A percentile compares a stretch with the other conserved stretches of the same genome.
Conservation (phyloP, 2,329 filamentous ascomycete genomes). For the Exophiala viscosa region DNA sequence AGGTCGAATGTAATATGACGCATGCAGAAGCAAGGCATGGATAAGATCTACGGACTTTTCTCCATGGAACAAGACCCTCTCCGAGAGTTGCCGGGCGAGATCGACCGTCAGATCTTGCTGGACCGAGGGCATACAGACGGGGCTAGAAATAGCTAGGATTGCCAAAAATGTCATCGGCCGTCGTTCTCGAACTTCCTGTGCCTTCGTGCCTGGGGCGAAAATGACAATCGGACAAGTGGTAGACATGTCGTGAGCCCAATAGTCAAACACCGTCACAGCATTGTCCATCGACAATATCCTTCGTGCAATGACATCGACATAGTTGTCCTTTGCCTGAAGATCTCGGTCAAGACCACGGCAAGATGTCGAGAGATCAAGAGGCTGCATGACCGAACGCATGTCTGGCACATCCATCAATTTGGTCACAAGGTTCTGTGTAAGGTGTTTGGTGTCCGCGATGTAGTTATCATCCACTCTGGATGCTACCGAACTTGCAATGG, state of each 20-base stretch:
- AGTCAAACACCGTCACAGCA: conserved; percentile 52
- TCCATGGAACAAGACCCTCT: conserved; percentile 68
- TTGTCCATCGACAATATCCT: conserved; percentile 49
- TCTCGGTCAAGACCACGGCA: conserved; percentile 1
- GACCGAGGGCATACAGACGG: conserved; percentile 47
- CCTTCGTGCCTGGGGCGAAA: conserved; percentile 51
- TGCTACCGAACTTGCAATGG: conserved; percentile 13
- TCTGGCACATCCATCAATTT: conserved; percentile 4
- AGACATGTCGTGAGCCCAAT: conserved; percentile 52
- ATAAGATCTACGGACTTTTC: conserved; percentile 82
- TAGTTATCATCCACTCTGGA: conserved; percentile 25
- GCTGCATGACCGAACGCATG: neutral
- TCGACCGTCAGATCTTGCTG: conserved; percentile 65
- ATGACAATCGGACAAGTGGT: conserved; percentile 57
- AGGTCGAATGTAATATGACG: conserved; percentile 79
- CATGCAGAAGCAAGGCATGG: conserved; percentile 68
- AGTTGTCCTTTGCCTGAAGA: conserved; percentile 22
- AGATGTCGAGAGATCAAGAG: neutral
- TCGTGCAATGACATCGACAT: conserved; percentile 48
- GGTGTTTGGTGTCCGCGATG: conserved; percentile 8
- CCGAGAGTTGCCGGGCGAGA: conserved; percentile 67
- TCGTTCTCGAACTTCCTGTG: conserved; percentile 51
- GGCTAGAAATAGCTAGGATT: conserved; percentile 54
- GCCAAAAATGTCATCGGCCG: conserved; percentile 59
- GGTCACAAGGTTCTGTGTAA: conserved; percentile 2